Base-by-base conservation (phyloP, 805 yeast genomes). In the Wickerhamiella sergipiensis region DNA sequence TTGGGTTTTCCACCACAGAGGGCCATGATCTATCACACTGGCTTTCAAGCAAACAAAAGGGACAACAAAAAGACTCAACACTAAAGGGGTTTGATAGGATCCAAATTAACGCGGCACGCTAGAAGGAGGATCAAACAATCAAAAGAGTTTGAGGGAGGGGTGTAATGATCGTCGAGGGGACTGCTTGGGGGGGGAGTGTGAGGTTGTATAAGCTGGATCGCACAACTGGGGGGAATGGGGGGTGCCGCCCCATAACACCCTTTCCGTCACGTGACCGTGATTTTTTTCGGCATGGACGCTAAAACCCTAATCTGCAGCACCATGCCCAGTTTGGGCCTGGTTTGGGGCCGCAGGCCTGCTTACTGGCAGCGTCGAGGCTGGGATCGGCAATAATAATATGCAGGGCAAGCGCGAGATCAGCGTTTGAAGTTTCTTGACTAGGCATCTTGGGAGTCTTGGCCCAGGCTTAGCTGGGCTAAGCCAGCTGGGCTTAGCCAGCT, bases 1-100 rank as follows among this genome's bases (percentile, higher is more conserved):
- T 40, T 55, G 22, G 64, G 59, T 18, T 68, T 55, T 21, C 66
- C 61, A 48, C 71, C 71, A 53, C 71, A 68, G 53, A 68, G 55
- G 31, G 68, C 66, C 72, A 69, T 69, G 8, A 9, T 15, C 4
- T 3, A 19, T 8, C 8, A 40, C 13, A 13, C n/a, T n/a, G n/a
- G n/a, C n/a, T n/a, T 18, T 19, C 24, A 40, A 17, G 12, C 19
- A 13, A 12, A 6, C 19, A 19, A 40, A 19, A 40, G 19, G 12
- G 15, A 5, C 4, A 15, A n/a, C 4, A 39, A 15, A 39, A 39
- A 15, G 15, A 15, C 4, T 17, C 19, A 39, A 39, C 12, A 17
- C n/a, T n/a, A n/a, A n/a, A n/a, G n/a, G n/a, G n/a, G n/a, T n/a
- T n/a, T n/a, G n/a, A n/a, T 18, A 38, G 42, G 21, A 7, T 38